Percentiles rank a stretch among this genome's conserved stretches.
These are phyloP conservation scores for Gigaspora rosea DNA, from an alignment of 192 early-diverging fungal species.

Conservation along the genomic window DNA sequence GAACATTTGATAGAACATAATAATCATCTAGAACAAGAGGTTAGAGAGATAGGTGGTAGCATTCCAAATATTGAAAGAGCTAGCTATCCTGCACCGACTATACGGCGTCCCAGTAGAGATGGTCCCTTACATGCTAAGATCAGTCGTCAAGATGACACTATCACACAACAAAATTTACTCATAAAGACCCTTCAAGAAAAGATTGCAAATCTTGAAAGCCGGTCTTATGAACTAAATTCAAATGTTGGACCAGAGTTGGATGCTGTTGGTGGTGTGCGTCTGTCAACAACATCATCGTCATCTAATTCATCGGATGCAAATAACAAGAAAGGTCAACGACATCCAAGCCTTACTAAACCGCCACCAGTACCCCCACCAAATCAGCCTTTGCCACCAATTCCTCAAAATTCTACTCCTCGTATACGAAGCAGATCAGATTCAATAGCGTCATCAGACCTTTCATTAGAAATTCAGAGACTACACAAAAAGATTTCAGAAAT, in stretches of 20 bases:
- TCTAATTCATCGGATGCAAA: constrained; percentile 9
- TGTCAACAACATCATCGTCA: constrained; percentile 13
- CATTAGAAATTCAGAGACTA: constrained; percentile 27
- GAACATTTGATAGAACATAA: background rate
- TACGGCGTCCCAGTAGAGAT: too few relatives aligned
- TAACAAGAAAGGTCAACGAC: constrained; percentile 18
- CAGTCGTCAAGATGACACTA: constrained; percentile 37
- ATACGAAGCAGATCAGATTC: constrained; percentile 25
- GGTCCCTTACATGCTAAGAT: background rate
- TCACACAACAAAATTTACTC: constrained; percentile 38
- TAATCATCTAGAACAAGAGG: constrained; percentile 18
- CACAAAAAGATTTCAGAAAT: constrained; percentile 43
- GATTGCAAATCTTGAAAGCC: constrained; percentile 38
- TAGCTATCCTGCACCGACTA: background rate
- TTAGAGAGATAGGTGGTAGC: background rate
- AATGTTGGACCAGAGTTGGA: background rate
- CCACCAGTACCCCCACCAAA: constrained; percentile 37
- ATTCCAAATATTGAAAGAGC: background rate
- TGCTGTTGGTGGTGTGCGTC: background rate
- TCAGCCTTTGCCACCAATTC: constrained; percentile 32
- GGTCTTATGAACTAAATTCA: background rate
- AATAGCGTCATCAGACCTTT: constrained; percentile 20
- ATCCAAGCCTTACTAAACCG: too few relatives aligned
- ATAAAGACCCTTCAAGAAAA: constrained; percentile 44
- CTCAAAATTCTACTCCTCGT: constrained; percentile 35